phyloP scores from a whole-genome alignment of 345 rosid species.

The Euphorbia tirucalli region DNA sequence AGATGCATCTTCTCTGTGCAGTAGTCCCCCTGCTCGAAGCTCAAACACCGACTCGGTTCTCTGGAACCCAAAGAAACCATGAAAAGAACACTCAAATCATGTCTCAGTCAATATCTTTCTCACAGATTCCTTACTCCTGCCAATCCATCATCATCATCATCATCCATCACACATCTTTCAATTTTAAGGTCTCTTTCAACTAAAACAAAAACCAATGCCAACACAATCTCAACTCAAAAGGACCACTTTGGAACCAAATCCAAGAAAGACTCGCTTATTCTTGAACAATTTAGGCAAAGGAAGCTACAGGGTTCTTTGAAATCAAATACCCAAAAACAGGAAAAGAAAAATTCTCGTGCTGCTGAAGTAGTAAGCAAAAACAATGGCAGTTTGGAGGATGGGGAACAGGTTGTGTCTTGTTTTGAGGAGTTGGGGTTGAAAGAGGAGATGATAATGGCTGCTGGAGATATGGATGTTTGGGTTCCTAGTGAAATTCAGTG shows the following conservation, averaged over 20 bases:
- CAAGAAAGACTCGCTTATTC: conserved; percentile 6
- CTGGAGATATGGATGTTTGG: conserved; percentile 1
- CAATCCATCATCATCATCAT: conserved; percentile 11
- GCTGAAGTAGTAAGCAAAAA: neutral
- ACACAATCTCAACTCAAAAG: too few relatives aligned
- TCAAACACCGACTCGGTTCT: neutral
- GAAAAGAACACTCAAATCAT: conserved; percentile 14
- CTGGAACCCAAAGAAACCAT: neutral
- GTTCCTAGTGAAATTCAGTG: conserved; percentile 8
- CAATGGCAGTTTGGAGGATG: neutral
- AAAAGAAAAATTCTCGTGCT: neutral
- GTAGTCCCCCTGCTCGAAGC: too few relatives aligned
- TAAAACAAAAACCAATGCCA: neutral
- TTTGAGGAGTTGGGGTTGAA: conserved; percentile 7
- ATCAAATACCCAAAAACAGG: neutral
- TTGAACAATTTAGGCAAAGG: conserved; percentile 16
- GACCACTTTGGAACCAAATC: neutral
- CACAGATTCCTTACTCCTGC: conserved; percentile 18
- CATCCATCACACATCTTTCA: conserved; percentile 13
- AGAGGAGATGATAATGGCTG: neutral
- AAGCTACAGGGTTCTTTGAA: conserved; percentile 10
- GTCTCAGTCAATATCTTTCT: conserved; percentile 9
- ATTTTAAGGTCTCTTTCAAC: conserved; percentile 8
- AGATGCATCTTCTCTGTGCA: too few relatives aligned
- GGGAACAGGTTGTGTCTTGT: conserved; percentile 3